A percentile compares a stretch with the other conserved stretches of the same genome.
These are phyloP conservation scores for Hysterangium stoloniferum DNA, from an alignment of 768 basidiomycete species.

Conservation along the genomic window DNA sequence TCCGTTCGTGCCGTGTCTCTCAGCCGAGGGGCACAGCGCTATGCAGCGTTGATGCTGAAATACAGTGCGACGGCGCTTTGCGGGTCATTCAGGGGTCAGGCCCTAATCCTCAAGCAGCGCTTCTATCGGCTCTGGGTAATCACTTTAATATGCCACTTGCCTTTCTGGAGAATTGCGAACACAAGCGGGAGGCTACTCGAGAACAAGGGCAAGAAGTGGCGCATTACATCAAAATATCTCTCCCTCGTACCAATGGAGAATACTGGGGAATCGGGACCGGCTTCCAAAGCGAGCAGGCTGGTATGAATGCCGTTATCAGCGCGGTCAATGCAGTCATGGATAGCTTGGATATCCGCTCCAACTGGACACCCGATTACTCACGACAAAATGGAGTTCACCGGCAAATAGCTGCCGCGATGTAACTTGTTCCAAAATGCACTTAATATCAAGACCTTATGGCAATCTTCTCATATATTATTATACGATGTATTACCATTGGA, in stretches of 20 bases:
- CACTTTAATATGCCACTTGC: conserved; percentile 77
- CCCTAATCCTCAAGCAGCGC: conserved; percentile 90
- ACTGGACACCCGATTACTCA: background rate
- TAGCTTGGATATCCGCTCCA: background rate
- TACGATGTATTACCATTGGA: too few relatives aligned
- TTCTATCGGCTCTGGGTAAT: conserved; percentile 77
- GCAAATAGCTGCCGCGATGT: too few relatives aligned
- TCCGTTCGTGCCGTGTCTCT: conserved; percentile 17
- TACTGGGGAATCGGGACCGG: conserved; percentile 8
- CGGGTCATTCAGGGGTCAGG: conserved; percentile 86
- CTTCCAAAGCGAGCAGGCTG: background rate
- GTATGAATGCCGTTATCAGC: conserved; percentile 11
- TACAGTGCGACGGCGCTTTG: conserved; percentile 77
- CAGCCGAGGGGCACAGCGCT: conserved; percentile 25
- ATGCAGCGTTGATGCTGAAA: conserved; percentile 79
- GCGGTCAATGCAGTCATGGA: conserved; percentile 10
- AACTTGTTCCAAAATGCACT: too few relatives aligned
- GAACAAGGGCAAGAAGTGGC: background rate
- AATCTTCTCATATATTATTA: too few relatives aligned
- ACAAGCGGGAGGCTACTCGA: conserved; percentile 49
- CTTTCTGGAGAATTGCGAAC: conserved; percentile 88
- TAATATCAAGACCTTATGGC: too few relatives aligned
- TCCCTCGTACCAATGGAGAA: background rate
- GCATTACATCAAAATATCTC: background rate
- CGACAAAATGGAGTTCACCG: too few relatives aligned